Evolutionary conservation across 129 eudicot genomes (phyloP).

Genomic region (Logfia minima): DNA sequence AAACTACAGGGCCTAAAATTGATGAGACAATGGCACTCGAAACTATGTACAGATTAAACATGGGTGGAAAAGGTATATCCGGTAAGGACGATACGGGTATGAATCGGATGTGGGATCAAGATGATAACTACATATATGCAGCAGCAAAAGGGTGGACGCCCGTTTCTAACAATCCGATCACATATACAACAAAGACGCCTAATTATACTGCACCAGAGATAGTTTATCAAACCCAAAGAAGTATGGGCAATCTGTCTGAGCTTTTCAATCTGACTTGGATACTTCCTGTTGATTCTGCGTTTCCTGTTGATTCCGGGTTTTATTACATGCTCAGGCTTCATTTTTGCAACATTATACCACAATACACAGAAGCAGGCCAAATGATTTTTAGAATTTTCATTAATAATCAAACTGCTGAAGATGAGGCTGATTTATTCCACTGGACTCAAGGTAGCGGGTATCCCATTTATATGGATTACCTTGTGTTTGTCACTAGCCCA

Average conservation of each 20-base stretch:
- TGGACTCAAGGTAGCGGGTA: slow-evolving; percentile 26
- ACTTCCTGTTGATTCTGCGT: slow-evolving; percentile 46
- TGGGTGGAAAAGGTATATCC: slow-evolving; percentile 22
- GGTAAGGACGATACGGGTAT: slow-evolving; percentile 31
- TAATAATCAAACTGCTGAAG: slow-evolving; percentile 40
- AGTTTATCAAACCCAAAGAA: slow-evolving; percentile 42
- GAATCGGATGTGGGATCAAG: slow-evolving; percentile 34
- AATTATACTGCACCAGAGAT: slow-evolving; percentile 39
- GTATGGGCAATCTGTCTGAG: slow-evolving; percentile 10
- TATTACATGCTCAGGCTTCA: slow-evolving; percentile 44
- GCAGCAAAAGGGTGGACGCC: not conserved
- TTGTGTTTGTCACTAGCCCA: not conserved
- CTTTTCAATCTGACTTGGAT: slow-evolving; percentile 28
- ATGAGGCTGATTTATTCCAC: not conserved
- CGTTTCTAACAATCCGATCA: not conserved
- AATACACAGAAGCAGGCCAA: not conserved
- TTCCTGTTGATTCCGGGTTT: slow-evolving; percentile 50
- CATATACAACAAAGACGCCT: slow-evolving; percentile 26
- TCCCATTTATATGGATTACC: slow-evolving; percentile 42
- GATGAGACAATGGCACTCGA: slow-evolving; percentile 28
- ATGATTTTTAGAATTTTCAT: slow-evolving; percentile 30
- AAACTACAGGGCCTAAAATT: not conserved
- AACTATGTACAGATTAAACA: slow-evolving; percentile 38
- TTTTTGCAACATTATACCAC: slow-evolving; percentile 41
- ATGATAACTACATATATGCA: slow-evolving; percentile 12